Conservation (phyloP, 2,329 filamentous ascomycete species). For the Pseudogymnoascus destructans region DNA sequence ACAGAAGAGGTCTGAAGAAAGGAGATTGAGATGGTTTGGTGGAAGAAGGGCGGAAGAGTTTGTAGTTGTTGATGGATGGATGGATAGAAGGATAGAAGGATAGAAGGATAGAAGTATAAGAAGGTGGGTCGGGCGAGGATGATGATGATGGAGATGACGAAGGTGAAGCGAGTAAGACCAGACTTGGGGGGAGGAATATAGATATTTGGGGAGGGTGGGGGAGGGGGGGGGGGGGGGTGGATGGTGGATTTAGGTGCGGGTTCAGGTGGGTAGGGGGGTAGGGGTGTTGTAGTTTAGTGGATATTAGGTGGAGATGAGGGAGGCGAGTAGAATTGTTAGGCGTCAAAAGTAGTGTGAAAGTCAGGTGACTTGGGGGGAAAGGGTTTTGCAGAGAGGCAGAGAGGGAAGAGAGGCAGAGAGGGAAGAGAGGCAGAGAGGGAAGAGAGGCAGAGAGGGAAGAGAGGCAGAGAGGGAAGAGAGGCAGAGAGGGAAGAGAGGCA, state of each 20-base stretch:
- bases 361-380: too few species aligned
- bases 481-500: too few species aligned
- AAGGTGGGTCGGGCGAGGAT: constrained; percentile 4
- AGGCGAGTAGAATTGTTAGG: constrained; percentile 11
- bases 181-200: background rate
- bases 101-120: background rate
- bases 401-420: too few species aligned
- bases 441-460: background rate
- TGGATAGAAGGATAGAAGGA: too few species aligned
- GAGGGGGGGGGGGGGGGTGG: constrained; percentile 12
- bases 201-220: constrained; percentile 11
- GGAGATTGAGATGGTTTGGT: constrained; percentile 6
- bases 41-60: constrained; percentile 14
- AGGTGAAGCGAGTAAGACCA: background rate
- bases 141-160: background rate
- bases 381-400: too few species aligned
- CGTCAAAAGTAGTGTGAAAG: constrained; percentile 9
- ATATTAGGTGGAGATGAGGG: constrained; percentile 15
- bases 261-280: constrained; percentile 12
- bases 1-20: background rate
- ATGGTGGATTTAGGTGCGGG: background rate
- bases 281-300: background rate
- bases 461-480: too few species aligned
- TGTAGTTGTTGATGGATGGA: constrained; percentile 16
- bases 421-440: too few species aligned